Evolutionary conservation across 371 early-diverging fungal genomes (phyloP).

Genomic region (Dichotomocladium elegans): DNA sequence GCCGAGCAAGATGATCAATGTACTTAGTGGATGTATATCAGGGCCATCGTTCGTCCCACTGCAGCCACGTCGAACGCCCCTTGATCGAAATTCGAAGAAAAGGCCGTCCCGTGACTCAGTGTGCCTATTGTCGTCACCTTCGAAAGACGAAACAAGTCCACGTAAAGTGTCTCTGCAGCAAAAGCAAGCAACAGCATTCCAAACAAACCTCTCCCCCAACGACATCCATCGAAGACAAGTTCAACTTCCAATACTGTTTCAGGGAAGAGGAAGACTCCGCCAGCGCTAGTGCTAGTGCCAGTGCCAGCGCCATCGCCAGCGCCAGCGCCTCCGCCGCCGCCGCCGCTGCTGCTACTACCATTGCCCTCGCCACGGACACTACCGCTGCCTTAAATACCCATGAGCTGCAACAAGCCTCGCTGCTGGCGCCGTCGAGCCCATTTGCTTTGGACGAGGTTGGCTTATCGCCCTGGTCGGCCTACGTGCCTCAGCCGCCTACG

Average conservation of each 20-base stretch:
- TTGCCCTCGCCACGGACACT: not conserved
- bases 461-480: no score
- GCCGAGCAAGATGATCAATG: no score
- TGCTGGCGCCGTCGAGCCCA: no score
- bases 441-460: no score
- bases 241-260: not conserved
- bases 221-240: not conserved
- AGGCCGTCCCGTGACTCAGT: slow-evolving; percentile 80
- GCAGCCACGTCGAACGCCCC: slow-evolving; percentile 61
- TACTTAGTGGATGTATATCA: slow-evolving; percentile 14
- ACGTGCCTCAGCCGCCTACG: not conserved
- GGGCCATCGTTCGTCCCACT: slow-evolving; percentile 66
- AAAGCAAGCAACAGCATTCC: slow-evolving; percentile 17
- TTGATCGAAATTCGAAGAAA: slow-evolving; percentile 71
- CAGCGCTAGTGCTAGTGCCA: not conserved
- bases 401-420: no score
- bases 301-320: not conserved
- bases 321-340: not conserved
- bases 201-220: not conserved
- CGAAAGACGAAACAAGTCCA: slow-evolving; percentile 73
- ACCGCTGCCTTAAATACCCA: not conserved
- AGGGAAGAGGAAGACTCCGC: not conserved
- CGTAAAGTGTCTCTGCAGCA: slow-evolving; percentile 70
- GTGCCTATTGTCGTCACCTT: slow-evolving; percentile 70
- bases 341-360: not conserved